A percentile compares a stretch with the other conserved stretches of the same genome.
These are phyloP conservation scores for Kwoniella mangroviensis DNA, from an alignment of 768 basidiomycete species.

Conservation along the genomic window DNA sequence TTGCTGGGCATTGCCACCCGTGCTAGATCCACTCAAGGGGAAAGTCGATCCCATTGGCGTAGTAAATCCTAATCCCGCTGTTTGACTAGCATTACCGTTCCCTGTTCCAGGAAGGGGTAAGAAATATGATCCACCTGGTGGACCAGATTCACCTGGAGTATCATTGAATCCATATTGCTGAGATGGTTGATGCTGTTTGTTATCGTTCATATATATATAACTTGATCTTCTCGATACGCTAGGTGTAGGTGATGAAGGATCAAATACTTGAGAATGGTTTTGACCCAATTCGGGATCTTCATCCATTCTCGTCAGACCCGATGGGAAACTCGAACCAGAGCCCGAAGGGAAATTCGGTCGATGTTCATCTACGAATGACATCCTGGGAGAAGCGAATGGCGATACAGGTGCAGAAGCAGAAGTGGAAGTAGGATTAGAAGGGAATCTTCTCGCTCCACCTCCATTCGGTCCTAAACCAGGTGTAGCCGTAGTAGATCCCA, in stretches of 20 bases:
- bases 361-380: constrained; percentile 20
- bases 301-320: constrained; percentile 17
- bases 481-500: constrained; percentile 12
- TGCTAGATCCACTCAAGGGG: constrained; percentile 5
- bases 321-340: background rate
- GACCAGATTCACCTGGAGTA: constrained; percentile 13
- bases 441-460: constrained; percentile 4
- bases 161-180: constrained; percentile 3
- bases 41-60: constrained; percentile 22
- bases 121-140: constrained; percentile 34
- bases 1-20: background rate
- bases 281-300: constrained; percentile 26
- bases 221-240: constrained; percentile 39
- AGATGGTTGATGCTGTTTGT: constrained; percentile 9
- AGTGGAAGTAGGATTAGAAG: constrained; percentile 20
- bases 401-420: constrained; percentile 45
- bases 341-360: background rate
- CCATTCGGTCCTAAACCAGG: constrained; percentile 15
- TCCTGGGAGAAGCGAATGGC: constrained; percentile 34
- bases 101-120: constrained; percentile 33
- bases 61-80: constrained; percentile 20
- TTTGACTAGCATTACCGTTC: background rate
- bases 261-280: background rate
- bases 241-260: constrained; percentile 24
- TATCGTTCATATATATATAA: constrained; percentile 44